Evolutionary conservation across 495 filamentous ascomycete species (phyloP), one percentile per base, ranked within the genome.

Genomic region (Elasticomyces elasticus): DNA sequence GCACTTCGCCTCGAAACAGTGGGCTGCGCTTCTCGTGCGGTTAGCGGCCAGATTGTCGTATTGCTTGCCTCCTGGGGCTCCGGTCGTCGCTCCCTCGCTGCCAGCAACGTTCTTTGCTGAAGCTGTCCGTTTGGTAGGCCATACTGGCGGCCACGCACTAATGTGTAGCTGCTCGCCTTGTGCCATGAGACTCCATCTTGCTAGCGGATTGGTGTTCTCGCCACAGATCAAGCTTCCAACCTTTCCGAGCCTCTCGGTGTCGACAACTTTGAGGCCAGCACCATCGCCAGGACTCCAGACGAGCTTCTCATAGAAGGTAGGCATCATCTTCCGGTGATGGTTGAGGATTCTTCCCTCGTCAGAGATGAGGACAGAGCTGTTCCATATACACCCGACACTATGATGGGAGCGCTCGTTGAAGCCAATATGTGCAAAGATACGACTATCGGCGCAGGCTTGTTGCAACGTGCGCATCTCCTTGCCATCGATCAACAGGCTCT

Each of bases 141-240:
- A 57, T 6, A 51, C 24, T 1, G 59, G 23, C 42, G 62, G 62
- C 59, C 60, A 64, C 27, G 41, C 57, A 9, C 17, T 43, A 22
- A 62, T 49, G 28, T 64, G 62, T 26, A 64, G 19, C 35, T 62
- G 60, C 54, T 64, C 60, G 27, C 55, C 62, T 35, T 60, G 56
- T 42, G 62, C 60, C 60, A 64, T 64, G 17, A 64, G 44, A 28
- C 49, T 49, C 33, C 51, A 61, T 23, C 62, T 31, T 24, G 73
- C 73, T 63, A 69, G 42, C 69, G 72, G 59, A 71, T 74, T 45
- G 12, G 74, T 74, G 31, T 75, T 67, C 57, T 77, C 74, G 65
- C 74, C 73, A 60, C 74, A 77, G 1, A 71, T 68, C n/a, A 77
- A 62, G 17, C 66, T 70, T 15, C 74, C 74, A 5, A 77, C 58